Evolutionary conservation across 305 asterid species (phyloP), one percentile per base, ranked within the genome.

Genomic region (Fraxinus dipetala): DNA sequence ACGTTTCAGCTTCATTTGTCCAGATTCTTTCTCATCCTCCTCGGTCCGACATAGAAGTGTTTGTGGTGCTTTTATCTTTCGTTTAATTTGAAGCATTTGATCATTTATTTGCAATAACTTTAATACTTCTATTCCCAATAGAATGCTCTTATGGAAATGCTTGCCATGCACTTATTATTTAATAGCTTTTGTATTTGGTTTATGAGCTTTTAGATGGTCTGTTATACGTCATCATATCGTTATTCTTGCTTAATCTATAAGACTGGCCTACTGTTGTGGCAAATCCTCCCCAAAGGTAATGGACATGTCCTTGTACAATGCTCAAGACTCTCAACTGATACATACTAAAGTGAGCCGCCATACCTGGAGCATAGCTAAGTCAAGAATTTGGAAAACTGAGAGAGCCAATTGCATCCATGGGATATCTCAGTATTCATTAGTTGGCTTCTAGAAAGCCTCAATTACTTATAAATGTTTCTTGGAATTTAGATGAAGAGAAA

Each of bases 21-120:
- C 78, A 84, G 76, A 40, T 61, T 76, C n/a, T 11, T 20, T 74
- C 78, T 22, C 10, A 32, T 7, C 34, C 59, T 84, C 48, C 79
- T 76, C 22, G 32, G 28, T 63, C 70, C 22, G 5, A 13, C 16
- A 74, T 24, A 38, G n/a, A 16, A 43, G 34, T 22, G 36, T 16
- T 59, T 9, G 30, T 80, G 35, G 30, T 31, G n/a, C 70, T 11
- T 77, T n/a, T 75, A 43, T 75, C 35, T 54, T n/a, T 77, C 70
- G 34, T 76, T 38, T 77, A 26, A 24, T 67, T 80, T 38, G 69
- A 61, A 63, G 56, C 81, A 32, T 77, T 6, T 20, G 73, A 38
- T 48, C 11, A 31, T 77, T 75, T 36, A 18, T 18, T 16, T 40
- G 24, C 22, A 72, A 73, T 72, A 14, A 35, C 6, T 32, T 40